Base-by-base conservation (phyloP, 2,329 filamentous ascomycete genomes). In the Drechslera avenae region DNA sequence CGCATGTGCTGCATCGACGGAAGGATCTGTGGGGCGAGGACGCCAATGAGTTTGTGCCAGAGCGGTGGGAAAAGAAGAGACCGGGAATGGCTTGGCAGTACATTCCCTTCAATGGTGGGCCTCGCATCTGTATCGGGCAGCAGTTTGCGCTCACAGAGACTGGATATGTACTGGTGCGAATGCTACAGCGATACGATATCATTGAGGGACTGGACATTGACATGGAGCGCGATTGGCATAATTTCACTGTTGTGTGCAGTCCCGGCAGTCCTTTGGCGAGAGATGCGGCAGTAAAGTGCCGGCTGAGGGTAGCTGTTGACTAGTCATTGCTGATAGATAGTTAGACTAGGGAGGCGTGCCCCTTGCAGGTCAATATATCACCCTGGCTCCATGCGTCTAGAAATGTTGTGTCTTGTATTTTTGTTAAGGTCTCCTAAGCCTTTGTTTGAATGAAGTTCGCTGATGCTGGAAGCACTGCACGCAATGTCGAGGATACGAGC, bases 81-180 rank as follows among this genome's bases (percentile, higher is more conserved):
- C 44, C 37, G 14, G 43, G 43, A 2, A 28, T 16, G 4, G 57
- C 48, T 0, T 65, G 56, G 59, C 58, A 60, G 36, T 66, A 62
- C 9, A 14, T 68, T 8, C 63, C 64, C 5, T 67, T 67, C 40
- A 64, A 61, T 9, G 63, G 62, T 5, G 64, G 64, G 0, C 64
- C 64, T 8, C 50, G 64, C 3, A 59, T 64, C 18, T 60, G 63
- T 33, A 33, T 59, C 33, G 62, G 60, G 7, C 57, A 63, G 52
- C 54, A 61, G 40, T 57, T 57, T 39, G 58, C 58, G 1, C 50
- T 64, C 26, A 63, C 58, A 7, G 57, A 63, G 46, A 49, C 57
- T 2, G 47, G 39, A 10, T 60, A 53, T 37, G 45, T 50, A 17
- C 26, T 57, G 19, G 46, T 47, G n/a, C 28, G 52, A 8, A 17